Evolutionary conservation across 2,329 filamentous ascomycete genomes (phyloP).

Genomic region (Lachnellula suecica): DNA sequence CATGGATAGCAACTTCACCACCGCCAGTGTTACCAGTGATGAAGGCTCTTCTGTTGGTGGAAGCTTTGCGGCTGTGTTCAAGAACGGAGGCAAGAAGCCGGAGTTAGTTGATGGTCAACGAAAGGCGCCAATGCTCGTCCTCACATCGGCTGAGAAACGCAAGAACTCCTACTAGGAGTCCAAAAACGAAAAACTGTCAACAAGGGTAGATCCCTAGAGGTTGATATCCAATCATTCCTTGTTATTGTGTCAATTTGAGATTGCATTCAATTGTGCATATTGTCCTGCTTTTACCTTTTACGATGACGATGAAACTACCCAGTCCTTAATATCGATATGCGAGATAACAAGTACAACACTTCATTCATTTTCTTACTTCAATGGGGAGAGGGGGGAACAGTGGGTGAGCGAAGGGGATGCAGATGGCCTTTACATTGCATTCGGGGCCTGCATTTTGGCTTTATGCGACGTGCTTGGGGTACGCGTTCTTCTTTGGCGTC

Average conservation of each 20-base stretch:
- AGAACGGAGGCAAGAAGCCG: constrained; percentile 57
- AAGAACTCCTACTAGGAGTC: constrained; percentile 61
- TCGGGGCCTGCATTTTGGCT: constrained; percentile 15
- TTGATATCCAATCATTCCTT: constrained; percentile 32
- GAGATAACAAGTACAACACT: constrained; percentile 21
- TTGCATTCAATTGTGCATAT: constrained; percentile 39
- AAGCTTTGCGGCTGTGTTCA: constrained; percentile 67
- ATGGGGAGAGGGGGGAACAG: constrained; percentile 5
- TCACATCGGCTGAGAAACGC: constrained; percentile 88
- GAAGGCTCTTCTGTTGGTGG: constrained; percentile 55
- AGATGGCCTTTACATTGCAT: constrained; percentile 25
- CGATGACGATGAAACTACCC: constrained; percentile 32
- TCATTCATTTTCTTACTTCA: constrained; percentile 16
- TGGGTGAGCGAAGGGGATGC: constrained; percentile 3
- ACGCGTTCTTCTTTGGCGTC: constrained; percentile 21
- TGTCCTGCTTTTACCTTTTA: constrained; percentile 30
- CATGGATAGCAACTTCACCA: constrained; percentile 49
- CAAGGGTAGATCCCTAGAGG: constrained; percentile 33
- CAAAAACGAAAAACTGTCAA: constrained; percentile 19
- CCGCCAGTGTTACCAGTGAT: constrained; percentile 66
- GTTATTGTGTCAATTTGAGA: constrained; percentile 35
- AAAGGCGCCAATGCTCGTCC: constrained; percentile 81
- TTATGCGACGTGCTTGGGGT: constrained; percentile 20
- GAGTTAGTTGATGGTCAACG: constrained; percentile 63
- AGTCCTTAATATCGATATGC: constrained; percentile 24